A percentile compares a stretch with the other conserved stretches of the same genome.
phyloP scores from a whole-genome alignment of 495 filamentous ascomycete genomes.

The Penicillium simplicissimum region DNA sequence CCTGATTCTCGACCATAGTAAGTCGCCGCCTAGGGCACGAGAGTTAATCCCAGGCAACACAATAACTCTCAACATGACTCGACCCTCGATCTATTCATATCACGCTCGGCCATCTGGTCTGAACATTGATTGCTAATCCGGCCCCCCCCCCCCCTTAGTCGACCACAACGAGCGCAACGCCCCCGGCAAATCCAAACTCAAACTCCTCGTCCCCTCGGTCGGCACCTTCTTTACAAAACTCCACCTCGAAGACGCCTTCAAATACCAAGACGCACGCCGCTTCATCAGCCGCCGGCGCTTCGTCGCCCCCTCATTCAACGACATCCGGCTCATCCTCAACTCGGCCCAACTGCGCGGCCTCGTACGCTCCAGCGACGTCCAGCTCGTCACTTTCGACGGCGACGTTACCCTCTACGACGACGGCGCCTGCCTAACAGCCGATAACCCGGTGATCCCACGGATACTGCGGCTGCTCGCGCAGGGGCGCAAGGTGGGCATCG shows the following conservation, averaged over 20 bases:
- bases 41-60: background rate
- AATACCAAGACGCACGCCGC: conserved; percentile 79
- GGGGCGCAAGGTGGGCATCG: conserved; percentile 82
- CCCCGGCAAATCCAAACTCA: conserved; percentile 79
- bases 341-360: conserved; percentile 91
- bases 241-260: conserved; percentile 83
- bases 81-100: background rate
- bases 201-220: conserved; percentile 85
- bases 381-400: conserved; percentile 94
- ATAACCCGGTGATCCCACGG: conserved; percentile 76
- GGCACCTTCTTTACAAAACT: conserved; percentile 90
- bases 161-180: conserved; percentile 61
- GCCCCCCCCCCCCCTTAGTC: conserved; percentile 49
- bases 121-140: background rate
- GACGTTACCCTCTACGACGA: conserved; percentile 98
- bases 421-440: conserved; percentile 70
- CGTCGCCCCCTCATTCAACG: conserved; percentile 96
- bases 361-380: conserved; percentile 57
- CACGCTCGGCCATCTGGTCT: background rate
- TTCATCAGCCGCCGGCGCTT: conserved; percentile 91
- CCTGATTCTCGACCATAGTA: conserved; percentile 91
- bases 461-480: conserved; percentile 65
- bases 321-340: conserved; percentile 89
- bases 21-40: conserved; percentile 15
- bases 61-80: background rate